Evolutionary conservation across 495 filamentous ascomycete genomes (phyloP).

Genomic region (Daldinia loculata): DNA sequence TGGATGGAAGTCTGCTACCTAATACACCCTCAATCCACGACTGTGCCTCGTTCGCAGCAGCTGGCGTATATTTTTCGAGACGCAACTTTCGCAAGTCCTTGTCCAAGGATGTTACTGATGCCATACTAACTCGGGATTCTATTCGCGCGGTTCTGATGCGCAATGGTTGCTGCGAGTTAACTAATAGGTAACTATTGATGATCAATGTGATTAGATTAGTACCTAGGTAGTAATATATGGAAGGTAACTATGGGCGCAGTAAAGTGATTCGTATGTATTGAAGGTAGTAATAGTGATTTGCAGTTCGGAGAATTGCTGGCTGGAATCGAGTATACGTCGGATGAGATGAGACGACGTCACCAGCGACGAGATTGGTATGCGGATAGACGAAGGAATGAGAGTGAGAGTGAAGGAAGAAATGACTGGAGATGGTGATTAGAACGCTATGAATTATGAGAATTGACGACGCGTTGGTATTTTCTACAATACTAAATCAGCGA

Average conservation of each 20-base stretch:
- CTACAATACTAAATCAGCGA: background rate
- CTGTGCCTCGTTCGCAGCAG: slow-evolving; percentile 85
- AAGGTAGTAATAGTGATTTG: slow-evolving; percentile 8
- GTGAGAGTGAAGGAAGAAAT: slow-evolving; percentile 1
- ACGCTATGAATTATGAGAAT: background rate
- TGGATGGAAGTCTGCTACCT: slow-evolving; percentile 72
- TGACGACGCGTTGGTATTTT: background rate
- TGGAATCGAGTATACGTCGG: slow-evolving; percentile 30
- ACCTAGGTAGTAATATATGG: slow-evolving; percentile 13
- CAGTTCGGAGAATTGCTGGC: slow-evolving; percentile 23
- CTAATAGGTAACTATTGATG: background rate
- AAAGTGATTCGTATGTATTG: slow-evolving; percentile 14
- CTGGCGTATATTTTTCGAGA: slow-evolving; percentile 91
- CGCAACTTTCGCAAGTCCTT: slow-evolving; percentile 95
- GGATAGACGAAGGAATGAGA: background rate
- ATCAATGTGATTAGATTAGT: slow-evolving; percentile 2
- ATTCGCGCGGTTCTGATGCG: slow-evolving; percentile 6
- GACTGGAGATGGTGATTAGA: slow-evolving; percentile 3
- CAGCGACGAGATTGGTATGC: slow-evolving; percentile 20
- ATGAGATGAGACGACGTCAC: slow-evolving; percentile 42
- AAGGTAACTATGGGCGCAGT: slow-evolving; percentile 9
- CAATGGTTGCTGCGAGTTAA: background rate
- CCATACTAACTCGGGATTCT: slow-evolving; percentile 64
- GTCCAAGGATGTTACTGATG: slow-evolving; percentile 92
- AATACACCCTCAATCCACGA: slow-evolving; percentile 88